Base-by-base conservation (phyloP, 202 grass and related monocot species). In the Setaria italica region DNA sequence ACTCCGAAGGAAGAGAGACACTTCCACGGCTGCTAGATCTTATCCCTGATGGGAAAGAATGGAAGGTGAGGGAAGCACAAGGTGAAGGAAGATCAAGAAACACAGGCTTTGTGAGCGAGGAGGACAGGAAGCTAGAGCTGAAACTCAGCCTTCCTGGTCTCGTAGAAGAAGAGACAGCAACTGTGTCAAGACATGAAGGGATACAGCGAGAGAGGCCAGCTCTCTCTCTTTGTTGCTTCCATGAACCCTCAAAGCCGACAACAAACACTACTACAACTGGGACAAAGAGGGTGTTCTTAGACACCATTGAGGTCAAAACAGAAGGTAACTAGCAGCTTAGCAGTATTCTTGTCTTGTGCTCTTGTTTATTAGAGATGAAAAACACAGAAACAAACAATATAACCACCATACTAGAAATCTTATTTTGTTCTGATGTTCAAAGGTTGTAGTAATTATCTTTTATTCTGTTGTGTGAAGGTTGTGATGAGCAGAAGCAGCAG, bases 91-190 rank as follows among this genome's bases (percentile, higher is more conserved):
- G 89, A 66, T 56, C 80, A 57, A 73, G 67, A 29, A 78, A 85
- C 81, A 64, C 66, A 15, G 64, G 82, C 17, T 84, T 90, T 50
- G 72, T 65, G n/a, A 76, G 67, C 45, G 77, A 94, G 19, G 94
- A 93, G 47, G 97, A 94, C 79, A 88, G 63, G 79, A 81, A 94
- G n/a, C 85, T 99, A 85, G 97, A 99, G 70, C 82, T 99, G 9
- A 99, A 76, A 83, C 92, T 99, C 33, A 90, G 92, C 3, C 97
- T 82, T 72, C 97, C 97, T 45, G 97, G 97, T 83, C 78, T 85
- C 41, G 2, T 20, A 65, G 47, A 78, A 72, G 82, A 80, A 78
- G 81, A 84, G 17, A 16, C n/a, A 13, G 50, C 55, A 33, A 67
- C 54, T 4, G 53, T 39, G 50, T 62, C 88, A 72, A 87, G 75